Base-by-base conservation (phyloP, 768 basidiomycete genomes). In the Phaeotremella fagi region DNA sequence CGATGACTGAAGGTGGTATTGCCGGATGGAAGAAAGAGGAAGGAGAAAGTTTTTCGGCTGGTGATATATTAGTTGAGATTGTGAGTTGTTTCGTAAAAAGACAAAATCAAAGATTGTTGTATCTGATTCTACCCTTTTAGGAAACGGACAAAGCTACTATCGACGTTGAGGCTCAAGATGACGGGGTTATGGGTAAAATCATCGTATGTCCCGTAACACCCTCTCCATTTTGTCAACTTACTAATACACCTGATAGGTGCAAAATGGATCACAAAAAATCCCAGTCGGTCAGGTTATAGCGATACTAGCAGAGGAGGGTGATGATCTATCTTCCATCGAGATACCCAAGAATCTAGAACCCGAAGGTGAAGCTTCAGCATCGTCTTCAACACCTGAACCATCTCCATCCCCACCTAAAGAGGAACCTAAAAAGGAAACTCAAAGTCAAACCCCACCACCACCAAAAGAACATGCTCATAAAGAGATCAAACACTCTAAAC, bases 1-100 rank as follows among this genome's bases (percentile, higher is more conserved):
- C 90, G 12, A 91, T 97, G 87, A 90, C 88, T 0, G 91, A 95
- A 75, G 91, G 92, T 38, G 90, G 86, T 2, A 88, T 98, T 59
- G 79, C 89, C 0, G 80, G 79, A 3, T 97, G 94, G 91, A 95
- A 94, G 79, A 85, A 85, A 77, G 80, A 80, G 59, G 86, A 87
- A 63, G 90, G 90, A 16, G 88, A 90, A 54, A 65, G 82, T 0
- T 95, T 90, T 68, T 59, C 77, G 2, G 79, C 85, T 26, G 91
- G 91, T 2, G 90, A 94, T 57, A 86, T 92, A 31, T 75, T 94
- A 47, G 79, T 94, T 44, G 90, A 94, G 79, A 88, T 94, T 63
- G 90, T 91, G 63, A 52, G 69, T 67, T 36, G 18, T 23, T 18
- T 28, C 28, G n/a, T 15, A 9, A 3, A 18, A 18, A n/a, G 23